Evolutionary conservation across 331 rosid genomes (phyloP).

Genomic region (Quercus lobata): DNA sequence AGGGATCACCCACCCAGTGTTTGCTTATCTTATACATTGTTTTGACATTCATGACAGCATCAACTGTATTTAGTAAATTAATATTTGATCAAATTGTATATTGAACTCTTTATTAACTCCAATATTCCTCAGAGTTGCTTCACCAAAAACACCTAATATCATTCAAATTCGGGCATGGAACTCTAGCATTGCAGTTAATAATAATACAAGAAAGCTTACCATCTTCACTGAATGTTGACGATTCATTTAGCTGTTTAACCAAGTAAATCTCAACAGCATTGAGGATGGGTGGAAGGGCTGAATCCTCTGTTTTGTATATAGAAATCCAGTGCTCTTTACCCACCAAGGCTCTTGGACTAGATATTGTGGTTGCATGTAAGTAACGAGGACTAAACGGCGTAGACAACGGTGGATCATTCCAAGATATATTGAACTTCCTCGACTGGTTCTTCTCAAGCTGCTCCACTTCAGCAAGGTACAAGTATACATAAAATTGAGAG

Average conservation of each 20-base stretch:
- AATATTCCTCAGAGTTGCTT: too few relatives aligned
- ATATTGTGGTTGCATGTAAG: slow-evolving; percentile 27
- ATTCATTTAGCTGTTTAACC: slow-evolving; percentile 25
- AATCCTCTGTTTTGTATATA: slow-evolving; percentile 36
- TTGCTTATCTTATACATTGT: slow-evolving; percentile 34
- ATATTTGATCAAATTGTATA: too few relatives aligned
- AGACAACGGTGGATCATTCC: slow-evolving; percentile 51
- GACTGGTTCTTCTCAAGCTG: slow-evolving; percentile 34
- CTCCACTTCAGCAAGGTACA: slow-evolving; percentile 61
- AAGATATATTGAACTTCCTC: slow-evolving; percentile 52
- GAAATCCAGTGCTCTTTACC: slow-evolving; percentile 57
- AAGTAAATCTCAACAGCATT: slow-evolving; percentile 64
- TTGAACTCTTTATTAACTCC: neutral
- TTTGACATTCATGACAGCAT: slow-evolving; percentile 45
- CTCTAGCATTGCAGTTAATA: neutral
- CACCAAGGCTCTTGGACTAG: slow-evolving; percentile 38
- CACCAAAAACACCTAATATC: too few relatives aligned
- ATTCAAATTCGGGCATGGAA: neutral
- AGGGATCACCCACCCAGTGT: slow-evolving; percentile 76
- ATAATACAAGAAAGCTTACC: slow-evolving; percentile 35
- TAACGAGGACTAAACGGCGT: slow-evolving; percentile 38
- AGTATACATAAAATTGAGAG: slow-evolving; percentile 39
- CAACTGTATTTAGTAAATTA: slow-evolving; percentile 33
- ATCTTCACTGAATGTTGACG: slow-evolving; percentile 46
- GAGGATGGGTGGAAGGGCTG: slow-evolving; percentile 68